Percentiles rank a stretch among this genome's conserved stretches.
Conservation (phyloP, 768 basidiomycete genomes). For the Coprinopsis marcescibilis region DNA sequence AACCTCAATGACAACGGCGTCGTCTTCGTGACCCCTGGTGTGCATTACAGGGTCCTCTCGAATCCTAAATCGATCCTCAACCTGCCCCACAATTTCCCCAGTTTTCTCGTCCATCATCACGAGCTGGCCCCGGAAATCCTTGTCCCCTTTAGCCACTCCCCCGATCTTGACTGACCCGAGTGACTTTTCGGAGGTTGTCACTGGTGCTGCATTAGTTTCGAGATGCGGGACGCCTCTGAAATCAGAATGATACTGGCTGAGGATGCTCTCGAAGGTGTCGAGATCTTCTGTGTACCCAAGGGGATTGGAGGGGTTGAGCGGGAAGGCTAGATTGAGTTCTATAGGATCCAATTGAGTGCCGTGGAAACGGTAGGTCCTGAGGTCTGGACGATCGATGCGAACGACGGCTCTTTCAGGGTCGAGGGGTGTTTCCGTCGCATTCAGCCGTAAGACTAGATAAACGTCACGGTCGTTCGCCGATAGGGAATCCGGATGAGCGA, state of each 20-base stretch:
- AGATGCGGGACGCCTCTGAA: slow-evolving; percentile 22
- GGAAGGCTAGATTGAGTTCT: slow-evolving; percentile 32
- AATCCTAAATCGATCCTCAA: slow-evolving; percentile 52
- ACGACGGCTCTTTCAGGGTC: slow-evolving; percentile 49
- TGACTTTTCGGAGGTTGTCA: not conserved
- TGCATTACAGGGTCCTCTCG: slow-evolving; percentile 54
- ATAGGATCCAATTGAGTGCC: slow-evolving; percentile 30
- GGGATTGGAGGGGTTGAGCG: slow-evolving; percentile 21
- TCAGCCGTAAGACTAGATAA: slow-evolving; percentile 60
- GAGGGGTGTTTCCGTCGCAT: slow-evolving; percentile 50
- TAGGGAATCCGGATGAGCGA: slow-evolving; percentile 30
- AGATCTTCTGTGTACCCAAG: slow-evolving; percentile 45
- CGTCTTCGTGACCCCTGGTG: slow-evolving; percentile 44
- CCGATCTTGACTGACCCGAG: slow-evolving; percentile 13
- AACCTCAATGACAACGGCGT: slow-evolving; percentile 71
- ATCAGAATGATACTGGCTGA: slow-evolving; percentile 56
- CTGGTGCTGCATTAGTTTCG: slow-evolving; percentile 8
- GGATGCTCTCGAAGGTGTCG: slow-evolving; percentile 59
- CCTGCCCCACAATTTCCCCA: slow-evolving; percentile 66
- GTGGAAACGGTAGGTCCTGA: slow-evolving; percentile 41
- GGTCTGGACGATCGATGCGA: slow-evolving; percentile 28
- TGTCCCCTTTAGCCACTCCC: slow-evolving; percentile 18
- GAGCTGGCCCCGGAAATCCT: slow-evolving; percentile 49
- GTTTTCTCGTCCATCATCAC: slow-evolving; percentile 69
- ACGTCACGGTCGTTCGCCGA: slow-evolving; percentile 43